Evolutionary conservation across 345 rosid species (phyloP), one percentile per base, ranked within the genome.

Genomic region (Arabidopsis suecica): DNA sequence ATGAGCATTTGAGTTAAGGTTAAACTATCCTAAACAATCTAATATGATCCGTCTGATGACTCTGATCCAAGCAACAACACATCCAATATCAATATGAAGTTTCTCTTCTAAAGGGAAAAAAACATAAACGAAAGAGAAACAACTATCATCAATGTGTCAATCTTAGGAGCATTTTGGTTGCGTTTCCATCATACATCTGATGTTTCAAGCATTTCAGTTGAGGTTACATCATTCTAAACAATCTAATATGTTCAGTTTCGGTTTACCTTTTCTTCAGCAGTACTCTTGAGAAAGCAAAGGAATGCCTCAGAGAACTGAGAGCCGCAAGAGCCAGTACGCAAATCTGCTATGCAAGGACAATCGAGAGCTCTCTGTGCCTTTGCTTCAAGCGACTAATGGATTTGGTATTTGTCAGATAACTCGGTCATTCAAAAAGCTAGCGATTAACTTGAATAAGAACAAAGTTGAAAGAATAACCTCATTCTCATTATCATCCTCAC

Each of bases 341-440:
- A 78, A 67, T 88, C 92, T 49, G 91, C 91, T 20, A 94, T 82
- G 82, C 98, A 94, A 64, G 97, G 97, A 55, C 98, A 94, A 16
- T 94, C 92, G 32, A 94, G 74, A 36, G 97, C 97, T 84, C 86
- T 94, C 81, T 84, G 83, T 37, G 89, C 98, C 74, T 83, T 85
- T 1, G 81, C 91, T 61, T 94, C 97, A 53, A 86, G 79, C 64
- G 93, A 84, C 97, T 90, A 83, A 72, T 64, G 77, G 79, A 78
- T 58, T 30, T 70, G 11, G 18, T 28, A 11, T 5, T 12, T 23
- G 56, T 85, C 76, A 84, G 72, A 53, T 54, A 74, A 62, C 71
- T 58, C 34, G 6, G 56, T 11, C 4, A 37, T 28, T 47, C 16
- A 76, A 28, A 37, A 25, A 23, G 25, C 49, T 51, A 23, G 10